Conservation (phyloP, 106 monocot genomes). For the Dendrobium chrysotoxum region DNA sequence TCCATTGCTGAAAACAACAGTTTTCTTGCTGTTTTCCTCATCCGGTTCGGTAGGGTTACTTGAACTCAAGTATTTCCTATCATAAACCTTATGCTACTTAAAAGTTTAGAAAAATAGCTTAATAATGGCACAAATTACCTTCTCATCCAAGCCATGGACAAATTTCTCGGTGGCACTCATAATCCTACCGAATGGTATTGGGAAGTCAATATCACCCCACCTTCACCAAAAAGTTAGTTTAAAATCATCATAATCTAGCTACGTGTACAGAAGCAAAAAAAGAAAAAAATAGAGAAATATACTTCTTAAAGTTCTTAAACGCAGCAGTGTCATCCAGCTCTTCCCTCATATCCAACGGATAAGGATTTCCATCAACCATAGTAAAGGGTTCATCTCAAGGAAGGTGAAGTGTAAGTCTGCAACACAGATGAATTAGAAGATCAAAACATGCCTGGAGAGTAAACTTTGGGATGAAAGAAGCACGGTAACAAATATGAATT, state of each 20-base stretch:
- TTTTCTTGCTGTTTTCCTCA: no score
- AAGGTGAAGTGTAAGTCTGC: conserved; percentile 91
- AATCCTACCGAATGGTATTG: conserved; percentile 95
- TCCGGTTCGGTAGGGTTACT: no score
- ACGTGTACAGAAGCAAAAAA: background rate
- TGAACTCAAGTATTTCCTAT: no score
- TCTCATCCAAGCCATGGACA: conserved; percentile 83
- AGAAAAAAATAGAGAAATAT: conserved; percentile 10
- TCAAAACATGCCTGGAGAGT: background rate
- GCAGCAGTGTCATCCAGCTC: conserved; percentile 98
- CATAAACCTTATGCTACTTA: background rate
- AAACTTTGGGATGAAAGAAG: background rate
- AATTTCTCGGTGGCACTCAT: conserved; percentile 75
- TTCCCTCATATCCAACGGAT: conserved; percentile 95
- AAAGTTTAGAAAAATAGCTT: background rate
- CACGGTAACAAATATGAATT: background rate
- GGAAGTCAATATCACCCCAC: conserved; percentile 86
- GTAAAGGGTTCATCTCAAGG: conserved; percentile 99
- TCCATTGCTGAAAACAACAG: no score
- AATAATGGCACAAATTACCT: conserved; percentile 35
- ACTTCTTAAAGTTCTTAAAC: conserved; percentile 98
- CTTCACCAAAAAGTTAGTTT: conserved; percentile 21
- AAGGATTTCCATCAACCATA: conserved; percentile 83
- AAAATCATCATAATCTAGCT: background rate
- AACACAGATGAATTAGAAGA: conserved; percentile 2